Percentiles rank a stretch among this genome's conserved stretches.
phyloP scores from a whole-genome alignment of 1,284 basidiomycete genomes.

The Cryptococcus deneoformans region DNA sequence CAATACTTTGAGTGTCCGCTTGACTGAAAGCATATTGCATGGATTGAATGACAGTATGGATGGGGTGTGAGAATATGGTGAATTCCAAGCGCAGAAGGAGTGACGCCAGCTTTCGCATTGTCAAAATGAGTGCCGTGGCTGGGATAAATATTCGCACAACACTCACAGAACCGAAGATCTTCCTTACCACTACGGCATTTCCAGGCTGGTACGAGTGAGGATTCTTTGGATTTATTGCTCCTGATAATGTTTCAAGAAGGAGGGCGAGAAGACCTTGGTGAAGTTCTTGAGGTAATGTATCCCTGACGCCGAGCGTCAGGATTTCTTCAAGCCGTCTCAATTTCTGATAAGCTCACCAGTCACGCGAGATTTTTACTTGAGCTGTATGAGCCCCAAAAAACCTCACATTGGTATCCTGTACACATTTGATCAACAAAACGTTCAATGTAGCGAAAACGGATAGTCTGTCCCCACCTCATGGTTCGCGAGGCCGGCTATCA shows the following conservation, averaged over 20 bases:
- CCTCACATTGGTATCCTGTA: conserved; percentile 69
- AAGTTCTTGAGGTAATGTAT: conserved; percentile 42
- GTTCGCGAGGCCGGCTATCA: conserved; percentile 43
- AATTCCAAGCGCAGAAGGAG: conserved; percentile 41
- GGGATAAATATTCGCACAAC: too few species aligned
- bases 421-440: background rate
- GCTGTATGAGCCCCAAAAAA: conserved; percentile 90
- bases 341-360: conserved; percentile 60
- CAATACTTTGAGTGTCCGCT: conserved; percentile 1
- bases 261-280: conserved; percentile 40
- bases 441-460: background rate
- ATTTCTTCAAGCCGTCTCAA: background rate
- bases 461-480: conserved; percentile 33
- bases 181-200: conserved; percentile 65
- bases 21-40: conserved; percentile 25
- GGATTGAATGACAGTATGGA: conserved; percentile 37
- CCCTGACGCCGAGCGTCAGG: conserved; percentile 26
- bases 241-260: conserved; percentile 36
- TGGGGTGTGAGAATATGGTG: conserved; percentile 36
- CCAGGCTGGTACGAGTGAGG: conserved; percentile 31
- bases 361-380: conserved; percentile 84
- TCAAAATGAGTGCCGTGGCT: background rate
- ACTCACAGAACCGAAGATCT: conserved; percentile 79
- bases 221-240: conserved; percentile 37
- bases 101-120: conserved; percentile 34